Base-by-base conservation (phyloP, 1,139 yeast genomes). In the Lodderomyces margitis region DNA sequence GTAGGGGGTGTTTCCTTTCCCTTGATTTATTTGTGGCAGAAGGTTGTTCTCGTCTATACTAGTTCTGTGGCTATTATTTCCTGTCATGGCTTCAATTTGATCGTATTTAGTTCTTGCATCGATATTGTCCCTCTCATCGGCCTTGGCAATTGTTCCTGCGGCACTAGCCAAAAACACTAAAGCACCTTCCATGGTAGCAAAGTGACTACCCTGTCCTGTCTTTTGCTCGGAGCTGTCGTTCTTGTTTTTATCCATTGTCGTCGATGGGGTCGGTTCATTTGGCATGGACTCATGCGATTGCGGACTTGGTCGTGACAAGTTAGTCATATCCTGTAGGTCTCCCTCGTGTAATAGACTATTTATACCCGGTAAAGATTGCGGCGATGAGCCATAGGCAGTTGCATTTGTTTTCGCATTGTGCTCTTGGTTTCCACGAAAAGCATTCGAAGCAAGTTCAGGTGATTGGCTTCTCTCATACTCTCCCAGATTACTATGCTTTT, bases 91-190 rank as follows among this genome's bases (percentile, higher is more conserved):
- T 45, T 69, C 83, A 21, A 63, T 66, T 58, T 60, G 78, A 55
- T 68, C 76, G 60, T 68, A 83, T 58, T 67, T 75, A 41, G 72
- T 71, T 44, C 75, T 64, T 1, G 86, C 94, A 58, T 83, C 86
- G 24, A 83, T 78, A 33, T 83, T 69, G 54, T 83, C 86, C 47
- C 84, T 64, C 46, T 73, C 81, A 52, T 80, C 87, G 2, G 83
- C 83, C 46, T 75, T 71, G 4, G 89, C 86, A 21, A 83, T 80
- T 4, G 78, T 73, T 0, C 89, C 91, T 0, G 91, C 91, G 0
- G 88, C 87, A 47, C 81, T 81, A 3, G 92, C 91, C 24, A 85
- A 59, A 54, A 81, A 84, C 21, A 80, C 83, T 46, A 85, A 65
- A 0, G 91, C 87, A 10, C 83, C 83, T 53, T 79, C 85, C 73